Base-by-base conservation (phyloP, 768 basidiomycete genomes). In the Suillus hirtellus region DNA sequence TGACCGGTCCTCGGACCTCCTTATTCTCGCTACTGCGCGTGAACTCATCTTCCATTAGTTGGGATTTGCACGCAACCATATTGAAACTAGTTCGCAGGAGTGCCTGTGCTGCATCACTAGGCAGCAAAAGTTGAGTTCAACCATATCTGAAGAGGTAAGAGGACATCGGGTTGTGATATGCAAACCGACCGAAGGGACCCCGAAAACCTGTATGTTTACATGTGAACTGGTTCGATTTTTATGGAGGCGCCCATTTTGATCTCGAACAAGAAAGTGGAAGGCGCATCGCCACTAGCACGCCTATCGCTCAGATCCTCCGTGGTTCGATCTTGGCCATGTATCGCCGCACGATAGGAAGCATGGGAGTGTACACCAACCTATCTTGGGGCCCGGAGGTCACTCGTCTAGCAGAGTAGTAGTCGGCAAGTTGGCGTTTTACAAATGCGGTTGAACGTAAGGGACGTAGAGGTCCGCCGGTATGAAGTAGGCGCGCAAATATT, bases 1-100 rank as follows among this genome's bases (percentile, higher is more conserved):
- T 34, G 58, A 58, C 34, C 56, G 65, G 34, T 67, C 70, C 66
- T 72, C 72, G 72, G 74, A 74, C 53, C 60, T 64, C 35, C 34
- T 37, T 60, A 17, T 47, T 47, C 44, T 44, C 42, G 42, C 31
- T 37, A 47, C n/a, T 50, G 63, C 38, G 52, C 49, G 54, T 43
- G 63, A 54, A 59, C 54, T 70, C 37, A 56, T 9, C n/a, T 53
- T 38, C 49, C 27, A 42, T 14, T 46, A 15, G 19, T 53, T 27
- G 49, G 38, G 63, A 60, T 64, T 52, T 53, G 46, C 63, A 60
- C 63, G 15, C 54, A 61, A 40, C 60, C 55, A 42, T 31, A 40
- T 46, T 49, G 52, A 24, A 46, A 34, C 38, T 38, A 7, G 31
- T 31, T 31, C 31, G 5, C 31, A 31, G 31, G 5, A 37, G 52